Evolutionary conservation across 176 grass and related monocot species (phyloP).

Genomic region (Oryza longistaminata): DNA sequence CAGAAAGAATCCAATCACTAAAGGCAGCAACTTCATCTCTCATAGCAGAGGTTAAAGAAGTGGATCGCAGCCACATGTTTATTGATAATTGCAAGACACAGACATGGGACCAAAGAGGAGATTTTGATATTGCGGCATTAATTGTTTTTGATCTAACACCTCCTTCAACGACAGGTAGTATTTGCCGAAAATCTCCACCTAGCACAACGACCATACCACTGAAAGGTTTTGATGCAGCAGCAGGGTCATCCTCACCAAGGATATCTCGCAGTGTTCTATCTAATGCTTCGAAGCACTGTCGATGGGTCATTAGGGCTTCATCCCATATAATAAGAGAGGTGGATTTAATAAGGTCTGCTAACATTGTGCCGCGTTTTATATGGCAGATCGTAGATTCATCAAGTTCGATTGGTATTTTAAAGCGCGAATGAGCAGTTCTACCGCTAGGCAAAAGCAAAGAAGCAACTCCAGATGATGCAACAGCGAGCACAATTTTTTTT

Average conservation of each 20-base stretch:
- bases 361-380: background rate
- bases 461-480: background rate
- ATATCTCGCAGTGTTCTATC: constrained; percentile 15
- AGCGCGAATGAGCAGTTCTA: constrained; percentile 17
- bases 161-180: background rate
- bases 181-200: background rate
- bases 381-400: background rate
- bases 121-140: background rate
- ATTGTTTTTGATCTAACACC: background rate
- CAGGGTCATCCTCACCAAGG: background rate
- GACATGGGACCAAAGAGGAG: background rate
- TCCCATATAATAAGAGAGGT: background rate
- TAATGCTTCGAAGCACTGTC: constrained; percentile 20
- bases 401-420: constrained; percentile 28
- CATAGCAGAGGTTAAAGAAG: background rate
- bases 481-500: constrained; percentile 1
- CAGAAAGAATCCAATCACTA: background rate
- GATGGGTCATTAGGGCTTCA: constrained; percentile 5
- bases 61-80: background rate
- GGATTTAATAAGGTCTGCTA: background rate
- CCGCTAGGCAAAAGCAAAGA: no score
- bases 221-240: background rate
- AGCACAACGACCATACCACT: background rate
- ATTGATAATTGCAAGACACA: background rate
- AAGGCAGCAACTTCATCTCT: background rate